Percentiles rank a stretch among this genome's conserved stretches.
Conservation (phyloP, 495 filamentous ascomycete genomes). For the Rostrohypoxylon terebratum region DNA sequence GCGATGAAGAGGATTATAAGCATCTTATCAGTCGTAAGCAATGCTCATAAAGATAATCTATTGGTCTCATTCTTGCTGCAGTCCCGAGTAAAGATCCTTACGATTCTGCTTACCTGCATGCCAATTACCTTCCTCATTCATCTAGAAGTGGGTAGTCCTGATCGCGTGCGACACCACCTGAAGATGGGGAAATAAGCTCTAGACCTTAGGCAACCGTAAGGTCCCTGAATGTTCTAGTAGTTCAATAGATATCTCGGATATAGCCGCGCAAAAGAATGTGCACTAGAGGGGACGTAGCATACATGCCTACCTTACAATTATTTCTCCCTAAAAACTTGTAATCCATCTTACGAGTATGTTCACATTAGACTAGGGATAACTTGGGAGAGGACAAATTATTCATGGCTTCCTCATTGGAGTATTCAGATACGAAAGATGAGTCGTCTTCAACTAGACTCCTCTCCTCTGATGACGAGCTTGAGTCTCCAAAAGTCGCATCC, state of each 20-base stretch:
- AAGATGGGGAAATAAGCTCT: neutral
- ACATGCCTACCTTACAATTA: neutral
- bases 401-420: slow-evolving; percentile 22
- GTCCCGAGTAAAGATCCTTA: neutral
- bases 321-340: neutral
- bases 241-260: neutral
- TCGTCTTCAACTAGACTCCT: slow-evolving; percentile 18
- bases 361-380: neutral
- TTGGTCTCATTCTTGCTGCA: neutral
- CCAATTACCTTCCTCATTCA: slow-evolving; percentile 26
- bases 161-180: neutral
- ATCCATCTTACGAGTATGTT: neutral
- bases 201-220: neutral
- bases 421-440: slow-evolving; percentile 23
- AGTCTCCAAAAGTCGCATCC: neutral
- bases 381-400: neutral
- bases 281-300: neutral
- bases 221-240: neutral
- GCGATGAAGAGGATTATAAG: neutral
- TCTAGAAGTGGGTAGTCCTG: neutral
- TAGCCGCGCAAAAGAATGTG: neutral
- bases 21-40: neutral
- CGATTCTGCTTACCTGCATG: neutral
- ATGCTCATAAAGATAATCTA: neutral
- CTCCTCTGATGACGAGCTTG: slow-evolving; percentile 10